Evolutionary conservation across 2,329 filamentous ascomycete species (phyloP).

Genomic region (Hypoxylon rubiginosum): DNA sequence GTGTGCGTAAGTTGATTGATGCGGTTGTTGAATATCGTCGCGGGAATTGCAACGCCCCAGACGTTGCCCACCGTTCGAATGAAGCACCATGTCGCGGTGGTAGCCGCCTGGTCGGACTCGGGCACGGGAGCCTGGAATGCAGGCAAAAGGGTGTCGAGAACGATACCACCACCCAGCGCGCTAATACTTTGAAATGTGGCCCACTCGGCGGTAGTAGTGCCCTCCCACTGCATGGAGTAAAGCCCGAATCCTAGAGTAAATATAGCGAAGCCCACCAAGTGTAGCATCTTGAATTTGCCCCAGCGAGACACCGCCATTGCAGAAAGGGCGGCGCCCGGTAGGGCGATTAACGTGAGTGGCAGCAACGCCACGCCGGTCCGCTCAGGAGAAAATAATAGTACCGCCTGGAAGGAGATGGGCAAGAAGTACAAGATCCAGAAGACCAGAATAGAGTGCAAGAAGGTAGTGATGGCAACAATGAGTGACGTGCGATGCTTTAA

Average conservation of each 20-base stretch:
- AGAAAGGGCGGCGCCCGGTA: slow-evolving; percentile 26
- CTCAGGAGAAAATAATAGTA: slow-evolving; percentile 47
- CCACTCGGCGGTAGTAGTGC: slow-evolving; percentile 53
- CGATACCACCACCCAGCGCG: slow-evolving; percentile 55
- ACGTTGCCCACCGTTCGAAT: slow-evolving; percentile 57
- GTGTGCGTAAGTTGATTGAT: not conserved
- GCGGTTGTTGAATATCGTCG: not conserved
- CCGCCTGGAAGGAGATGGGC: slow-evolving; percentile 60
- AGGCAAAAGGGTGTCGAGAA: slow-evolving; percentile 55
- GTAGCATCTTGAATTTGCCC: slow-evolving; percentile 43
- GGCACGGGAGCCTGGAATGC: slow-evolving; percentile 53
- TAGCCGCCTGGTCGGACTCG: slow-evolving; percentile 49
- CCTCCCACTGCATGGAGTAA: slow-evolving; percentile 51
- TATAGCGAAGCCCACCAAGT: slow-evolving; percentile 47
- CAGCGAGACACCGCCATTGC: slow-evolving; percentile 46
- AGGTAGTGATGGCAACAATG: slow-evolving; percentile 51
- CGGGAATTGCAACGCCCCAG: slow-evolving; percentile 38
- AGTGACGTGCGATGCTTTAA: slow-evolving; percentile 58
- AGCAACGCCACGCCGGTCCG: slow-evolving; percentile 46
- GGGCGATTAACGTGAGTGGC: slow-evolving; percentile 33
- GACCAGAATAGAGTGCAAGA: slow-evolving; percentile 54
- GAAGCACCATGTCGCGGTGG: slow-evolving; percentile 55
- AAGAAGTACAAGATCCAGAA: slow-evolving; percentile 56
- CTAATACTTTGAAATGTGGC: slow-evolving; percentile 54
- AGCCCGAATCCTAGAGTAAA: slow-evolving; percentile 54